Conservation (phyloP, 163 green algal genomes). For the Scenedesmus sp. region DNA sequence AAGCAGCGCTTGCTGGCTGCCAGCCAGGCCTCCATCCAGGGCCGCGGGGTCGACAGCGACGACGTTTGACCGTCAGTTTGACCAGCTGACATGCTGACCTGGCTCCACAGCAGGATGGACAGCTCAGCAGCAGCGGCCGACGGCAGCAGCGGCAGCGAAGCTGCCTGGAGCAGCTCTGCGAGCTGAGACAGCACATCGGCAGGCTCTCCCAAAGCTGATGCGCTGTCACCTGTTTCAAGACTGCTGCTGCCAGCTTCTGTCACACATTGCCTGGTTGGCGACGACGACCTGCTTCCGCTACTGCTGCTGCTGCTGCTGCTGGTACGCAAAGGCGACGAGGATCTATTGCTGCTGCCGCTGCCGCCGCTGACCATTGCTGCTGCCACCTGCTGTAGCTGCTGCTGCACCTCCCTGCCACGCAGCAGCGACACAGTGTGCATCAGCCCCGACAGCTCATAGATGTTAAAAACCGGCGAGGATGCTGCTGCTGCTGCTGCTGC, state of each 20-base stretch:
- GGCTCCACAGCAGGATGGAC: slow-evolving; percentile 40
- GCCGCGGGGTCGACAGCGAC: not conserved
- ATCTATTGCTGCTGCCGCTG: not conserved
- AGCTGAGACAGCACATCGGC: not conserved
- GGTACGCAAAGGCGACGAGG: not conserved
- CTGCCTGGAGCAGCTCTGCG: slow-evolving; percentile 28
- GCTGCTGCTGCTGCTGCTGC: too few relatives aligned
- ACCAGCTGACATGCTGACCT: slow-evolving; percentile 24
- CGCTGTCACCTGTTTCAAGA: not conserved
- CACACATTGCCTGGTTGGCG: not conserved
- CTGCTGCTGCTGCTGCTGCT: not conserved
- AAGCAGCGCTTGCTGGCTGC: slow-evolving; percentile 17
- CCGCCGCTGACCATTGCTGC: not conserved
- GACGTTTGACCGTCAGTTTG: not conserved
- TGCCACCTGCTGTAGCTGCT: not conserved
- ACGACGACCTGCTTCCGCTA: not conserved
- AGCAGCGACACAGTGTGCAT: slow-evolving; percentile 41
- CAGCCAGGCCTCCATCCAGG: slow-evolving; percentile 51
- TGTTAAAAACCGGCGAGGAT: not conserved
- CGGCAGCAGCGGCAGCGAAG: slow-evolving; percentile 13
- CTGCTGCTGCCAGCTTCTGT: not conserved
- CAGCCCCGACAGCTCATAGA: slow-evolving; percentile 41
- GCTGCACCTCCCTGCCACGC: not conserved
- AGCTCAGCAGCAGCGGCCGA: slow-evolving; percentile 30
- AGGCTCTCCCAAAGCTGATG: not conserved